Evolutionary conservation across 345 rosid species (phyloP).

Genomic region (Camelina laxa): DNA sequence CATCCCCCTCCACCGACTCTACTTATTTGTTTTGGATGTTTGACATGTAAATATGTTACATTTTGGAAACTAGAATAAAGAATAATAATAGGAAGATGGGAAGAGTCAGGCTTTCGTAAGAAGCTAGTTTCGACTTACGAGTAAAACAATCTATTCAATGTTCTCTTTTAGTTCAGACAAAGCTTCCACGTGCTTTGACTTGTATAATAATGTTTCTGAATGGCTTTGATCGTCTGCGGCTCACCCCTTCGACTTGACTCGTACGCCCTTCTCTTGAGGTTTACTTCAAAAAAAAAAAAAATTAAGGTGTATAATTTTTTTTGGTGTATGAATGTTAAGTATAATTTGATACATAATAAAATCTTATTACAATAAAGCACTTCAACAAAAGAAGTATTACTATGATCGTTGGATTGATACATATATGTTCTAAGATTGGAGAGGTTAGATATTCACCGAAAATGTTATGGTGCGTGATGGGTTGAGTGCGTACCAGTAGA

Average conservation of each 20-base stretch:
- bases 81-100: neutral
- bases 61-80: neutral
- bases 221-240: neutral
- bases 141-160: slow-evolving; percentile 28
- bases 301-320: no score
- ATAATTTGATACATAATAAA: neutral
- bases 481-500: slow-evolving; percentile 28
- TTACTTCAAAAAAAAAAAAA: neutral
- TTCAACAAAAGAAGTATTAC: neutral
- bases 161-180: slow-evolving; percentile 32
- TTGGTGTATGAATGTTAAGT: neutral
- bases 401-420: slow-evolving; percentile 1
- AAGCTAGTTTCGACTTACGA: slow-evolving; percentile 18
- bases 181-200: slow-evolving; percentile 23
- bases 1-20: no score
- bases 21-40: no score
- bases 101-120: neutral
- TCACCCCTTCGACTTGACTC: slow-evolving; percentile 1
- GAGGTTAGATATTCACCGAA: neutral
- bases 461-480: neutral
- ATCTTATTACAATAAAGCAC: no score
- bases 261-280: neutral
- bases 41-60: no score
- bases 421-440: neutral
- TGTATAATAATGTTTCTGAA: neutral